Evolutionary conservation across 2,329 filamentous ascomycete genomes (phyloP).

Genomic region (Diplodia mutila): DNA sequence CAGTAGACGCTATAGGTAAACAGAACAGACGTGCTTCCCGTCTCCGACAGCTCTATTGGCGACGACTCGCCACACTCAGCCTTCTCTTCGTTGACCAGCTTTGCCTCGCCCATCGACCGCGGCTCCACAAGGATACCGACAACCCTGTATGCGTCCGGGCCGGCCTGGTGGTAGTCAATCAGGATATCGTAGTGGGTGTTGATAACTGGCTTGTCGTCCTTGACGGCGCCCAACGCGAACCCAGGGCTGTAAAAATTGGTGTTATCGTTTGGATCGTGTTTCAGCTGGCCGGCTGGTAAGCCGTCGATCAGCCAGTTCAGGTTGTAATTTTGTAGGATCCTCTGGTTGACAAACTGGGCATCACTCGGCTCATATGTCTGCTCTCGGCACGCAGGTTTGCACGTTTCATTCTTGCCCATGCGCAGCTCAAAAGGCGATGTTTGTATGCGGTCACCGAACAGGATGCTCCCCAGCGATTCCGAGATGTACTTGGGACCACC

Average conservation of each 20-base stretch:
- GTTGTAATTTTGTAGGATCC: constrained; percentile 84
- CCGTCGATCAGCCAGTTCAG: constrained; percentile 97
- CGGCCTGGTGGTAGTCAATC: constrained; percentile 87
- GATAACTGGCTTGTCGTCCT: constrained; percentile 60
- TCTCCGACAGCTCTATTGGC: constrained; percentile 67
- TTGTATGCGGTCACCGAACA: constrained; percentile 96
- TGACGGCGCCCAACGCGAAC: constrained; percentile 70
- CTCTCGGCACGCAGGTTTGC: constrained; percentile 75
- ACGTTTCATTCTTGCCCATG: constrained; percentile 86
- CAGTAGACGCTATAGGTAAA: constrained; percentile 96
- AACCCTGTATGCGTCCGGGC: constrained; percentile 74
- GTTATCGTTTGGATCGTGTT: constrained; percentile 74
- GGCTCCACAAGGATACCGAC: constrained; percentile 92
- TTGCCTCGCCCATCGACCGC: constrained; percentile 66
- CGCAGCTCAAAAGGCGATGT: constrained; percentile 91
- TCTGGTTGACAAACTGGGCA: constrained; percentile 78
- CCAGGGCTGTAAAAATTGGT: constrained; percentile 88
- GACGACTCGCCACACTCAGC: constrained; percentile 64
- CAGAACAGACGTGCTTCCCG: constrained; percentile 67
- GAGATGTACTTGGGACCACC: constrained; percentile 77
- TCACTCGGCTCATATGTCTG: constrained; percentile 67
- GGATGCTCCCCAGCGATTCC: constrained; percentile 90
- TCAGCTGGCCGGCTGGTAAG: constrained; percentile 83
- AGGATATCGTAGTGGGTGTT: constrained; percentile 97
- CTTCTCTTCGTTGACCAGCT: constrained; percentile 55